These are phyloP conservation scores for Solidago caesia DNA, from an alignment of 129 eudicot genomes.

Conservation along the genomic window DNA sequence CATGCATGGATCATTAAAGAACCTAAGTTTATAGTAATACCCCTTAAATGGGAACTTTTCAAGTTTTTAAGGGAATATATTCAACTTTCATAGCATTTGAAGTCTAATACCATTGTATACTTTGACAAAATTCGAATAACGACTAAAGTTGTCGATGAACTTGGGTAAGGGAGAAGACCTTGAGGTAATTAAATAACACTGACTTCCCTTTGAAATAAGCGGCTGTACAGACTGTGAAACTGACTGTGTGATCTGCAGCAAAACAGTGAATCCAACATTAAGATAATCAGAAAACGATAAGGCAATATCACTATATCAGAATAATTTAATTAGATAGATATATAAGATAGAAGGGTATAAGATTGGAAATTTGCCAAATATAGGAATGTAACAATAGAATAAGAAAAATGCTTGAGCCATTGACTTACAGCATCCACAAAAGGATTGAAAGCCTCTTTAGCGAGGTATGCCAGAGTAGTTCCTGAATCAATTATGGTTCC, in stretches of 20 bases:
- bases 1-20: background rate
- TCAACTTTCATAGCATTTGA: background rate
- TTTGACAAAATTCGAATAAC: background rate
- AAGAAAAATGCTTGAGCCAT: background rate
- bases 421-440: conserved; percentile 75
- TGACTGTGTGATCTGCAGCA: conserved; percentile 58
- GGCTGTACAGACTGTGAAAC: conserved; percentile 71
- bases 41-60: background rate
- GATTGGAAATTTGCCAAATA: background rate
- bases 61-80: background rate
- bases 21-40: background rate
- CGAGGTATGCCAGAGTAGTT: conserved; percentile 92
- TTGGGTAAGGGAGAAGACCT: conserved; percentile 44
- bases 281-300: conserved; percentile 11
- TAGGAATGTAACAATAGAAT: background rate
- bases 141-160: background rate
- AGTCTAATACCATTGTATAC: background rate
- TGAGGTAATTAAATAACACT: conserved; percentile 68
- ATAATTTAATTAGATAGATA: background rate
- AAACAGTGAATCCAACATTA: conserved; percentile 4
- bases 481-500: conserved; percentile 99
- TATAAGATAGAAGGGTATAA: conserved; percentile 2
- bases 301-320: background rate
- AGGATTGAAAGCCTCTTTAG: conserved; percentile 76
- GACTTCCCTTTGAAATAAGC: conserved; percentile 63